A percentile compares a stretch with the other conserved stretches of the same genome.
phyloP scores from a whole-genome alignment of 164 flowering plant species.

The Malania oleifera region DNA sequence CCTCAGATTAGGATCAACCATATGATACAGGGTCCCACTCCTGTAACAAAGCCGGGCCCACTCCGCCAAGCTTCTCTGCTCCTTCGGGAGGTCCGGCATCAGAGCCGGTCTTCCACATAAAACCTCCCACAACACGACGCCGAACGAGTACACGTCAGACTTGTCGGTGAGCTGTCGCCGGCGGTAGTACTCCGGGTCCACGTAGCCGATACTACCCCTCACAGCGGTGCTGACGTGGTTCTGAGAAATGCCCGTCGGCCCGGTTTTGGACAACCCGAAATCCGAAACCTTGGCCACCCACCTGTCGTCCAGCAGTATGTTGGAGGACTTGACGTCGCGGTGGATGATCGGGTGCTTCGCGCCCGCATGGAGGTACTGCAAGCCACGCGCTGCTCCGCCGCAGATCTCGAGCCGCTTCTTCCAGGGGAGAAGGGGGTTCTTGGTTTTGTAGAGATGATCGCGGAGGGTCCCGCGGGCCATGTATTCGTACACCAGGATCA shows the following conservation, averaged over 20 bases:
- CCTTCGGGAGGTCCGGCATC: neutral
- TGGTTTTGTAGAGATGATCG: slow-evolving; percentile 23
- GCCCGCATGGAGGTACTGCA: slow-evolving; percentile 29
- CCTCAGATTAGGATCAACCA: slow-evolving; percentile 31
- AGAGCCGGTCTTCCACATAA: slow-evolving; percentile 23
- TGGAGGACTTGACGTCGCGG: slow-evolving; percentile 31
- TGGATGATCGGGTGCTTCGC: slow-evolving; percentile 30
- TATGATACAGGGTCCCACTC: slow-evolving; percentile 23
- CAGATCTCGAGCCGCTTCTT: slow-evolving; percentile 28
- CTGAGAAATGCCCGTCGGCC: slow-evolving; percentile 8
- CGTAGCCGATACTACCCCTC: slow-evolving; percentile 24
- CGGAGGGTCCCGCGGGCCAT: slow-evolving; percentile 29
- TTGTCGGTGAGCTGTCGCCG: slow-evolving; percentile 20
- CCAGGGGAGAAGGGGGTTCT: slow-evolving; percentile 28
- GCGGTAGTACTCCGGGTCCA: slow-evolving; percentile 15
- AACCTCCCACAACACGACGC: slow-evolving; percentile 29
- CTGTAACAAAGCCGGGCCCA: slow-evolving; percentile 29
- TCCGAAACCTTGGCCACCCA: slow-evolving; percentile 37
- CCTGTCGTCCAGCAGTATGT: slow-evolving; percentile 29
- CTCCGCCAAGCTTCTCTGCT: slow-evolving; percentile 20
- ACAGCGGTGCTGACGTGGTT: slow-evolving; percentile 24
- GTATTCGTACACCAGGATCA: slow-evolving; percentile 33
- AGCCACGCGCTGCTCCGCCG: slow-evolving; percentile 32
- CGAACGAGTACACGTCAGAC: slow-evolving; percentile 35
- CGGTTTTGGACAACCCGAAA: slow-evolving; percentile 27